Conservation (phyloP, 331 rosid species). For the Dryas integrifolia region DNA sequence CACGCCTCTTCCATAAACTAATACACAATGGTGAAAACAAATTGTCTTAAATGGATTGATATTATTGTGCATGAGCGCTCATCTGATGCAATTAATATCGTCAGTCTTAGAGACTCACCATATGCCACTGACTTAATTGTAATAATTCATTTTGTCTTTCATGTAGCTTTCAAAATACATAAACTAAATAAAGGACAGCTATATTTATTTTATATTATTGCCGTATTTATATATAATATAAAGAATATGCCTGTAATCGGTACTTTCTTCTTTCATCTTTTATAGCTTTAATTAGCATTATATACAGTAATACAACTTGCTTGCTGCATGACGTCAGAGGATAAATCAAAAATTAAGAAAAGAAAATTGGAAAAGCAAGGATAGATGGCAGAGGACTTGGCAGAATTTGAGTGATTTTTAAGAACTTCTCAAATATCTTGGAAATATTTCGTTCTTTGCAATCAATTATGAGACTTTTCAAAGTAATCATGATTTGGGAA, state of each 20-base stretch:
- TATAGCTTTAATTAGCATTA: constrained; percentile 25
- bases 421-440: constrained; percentile 25
- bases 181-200: constrained; percentile 39
- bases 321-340: not conserved
- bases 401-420: constrained; percentile 15
- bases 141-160: constrained; percentile 43
- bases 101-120: constrained; percentile 9
- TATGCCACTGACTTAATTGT: constrained; percentile 32
- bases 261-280: constrained; percentile 37
- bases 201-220: constrained; percentile 39
- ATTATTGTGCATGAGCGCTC: constrained; percentile 1
- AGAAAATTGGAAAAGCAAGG: not conserved
- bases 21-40: constrained; percentile 11
- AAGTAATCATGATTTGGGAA: constrained; percentile 45
- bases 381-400: not conserved
- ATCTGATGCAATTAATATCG: constrained; percentile 16
- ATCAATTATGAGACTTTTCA: constrained; percentile 55
- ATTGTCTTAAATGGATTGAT: not conserved
- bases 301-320: constrained; percentile 34
- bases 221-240: constrained; percentile 25
- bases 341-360: not conserved
- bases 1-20: not conserved
- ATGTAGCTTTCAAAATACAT: constrained; percentile 38
- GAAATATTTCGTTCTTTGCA: constrained; percentile 37
- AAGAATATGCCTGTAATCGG: constrained; percentile 33